A percentile compares a stretch with the other conserved stretches of the same genome.
These are phyloP conservation scores for Phytophthora rubi DNA, from an alignment of 352 stramenopile species.

Conservation along the genomic window DNA sequence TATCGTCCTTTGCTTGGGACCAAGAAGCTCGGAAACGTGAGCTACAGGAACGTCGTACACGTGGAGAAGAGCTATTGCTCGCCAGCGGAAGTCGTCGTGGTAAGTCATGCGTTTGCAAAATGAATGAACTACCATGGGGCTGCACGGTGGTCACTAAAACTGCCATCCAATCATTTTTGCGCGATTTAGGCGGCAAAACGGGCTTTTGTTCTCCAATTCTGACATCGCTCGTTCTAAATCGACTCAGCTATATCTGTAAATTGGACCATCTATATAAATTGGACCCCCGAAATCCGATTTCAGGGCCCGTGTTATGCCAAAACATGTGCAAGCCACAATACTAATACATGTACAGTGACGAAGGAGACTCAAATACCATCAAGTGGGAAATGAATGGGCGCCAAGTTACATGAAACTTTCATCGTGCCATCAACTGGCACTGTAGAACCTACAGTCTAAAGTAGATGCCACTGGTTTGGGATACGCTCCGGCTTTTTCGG, in stretches of 20 bases:
- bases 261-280: not conserved
- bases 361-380: no score
- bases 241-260: not conserved
- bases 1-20: constrained; percentile 9
- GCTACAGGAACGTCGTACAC: constrained; percentile 14
- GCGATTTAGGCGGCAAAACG: not conserved
- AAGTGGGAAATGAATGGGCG: no score
- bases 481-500: no score
- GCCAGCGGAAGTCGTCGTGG: constrained; percentile 15
- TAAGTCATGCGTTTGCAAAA: constrained; percentile 9
- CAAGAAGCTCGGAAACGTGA: constrained; percentile 15
- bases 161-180: not conserved
- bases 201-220: not conserved
- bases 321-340: not conserved
- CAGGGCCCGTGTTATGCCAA: not conserved
- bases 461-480: no score
- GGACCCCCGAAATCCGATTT: constrained; percentile 5
- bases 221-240: not conserved
- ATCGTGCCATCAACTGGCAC: no score
- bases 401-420: no score
- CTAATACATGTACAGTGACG: no score
- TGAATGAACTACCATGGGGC: not conserved
- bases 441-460: no score
- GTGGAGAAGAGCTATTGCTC: constrained; percentile 14
- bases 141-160: not conserved